Percentiles rank a stretch among this genome's conserved stretches.
phyloP scores from a whole-genome alignment of 768 basidiomycete species.

The Suillus bovinus region DNA sequence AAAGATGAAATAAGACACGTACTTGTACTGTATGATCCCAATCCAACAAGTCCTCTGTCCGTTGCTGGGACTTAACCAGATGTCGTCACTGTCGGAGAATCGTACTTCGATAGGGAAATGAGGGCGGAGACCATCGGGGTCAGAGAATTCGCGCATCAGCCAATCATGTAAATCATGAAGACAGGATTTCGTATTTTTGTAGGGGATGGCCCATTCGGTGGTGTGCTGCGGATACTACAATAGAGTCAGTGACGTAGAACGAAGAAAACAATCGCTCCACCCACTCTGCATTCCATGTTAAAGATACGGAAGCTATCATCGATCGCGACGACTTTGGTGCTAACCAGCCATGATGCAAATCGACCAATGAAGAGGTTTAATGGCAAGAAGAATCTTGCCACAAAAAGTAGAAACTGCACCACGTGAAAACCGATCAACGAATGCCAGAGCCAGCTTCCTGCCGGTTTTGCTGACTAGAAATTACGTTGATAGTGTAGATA shows the following conservation, averaged over 20 bases:
- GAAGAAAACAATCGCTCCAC: constrained; percentile 31
- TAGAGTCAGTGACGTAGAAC: constrained; percentile 13
- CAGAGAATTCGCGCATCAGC: constrained; percentile 63
- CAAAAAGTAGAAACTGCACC: constrained; percentile 80
- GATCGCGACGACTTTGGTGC: constrained; percentile 53
- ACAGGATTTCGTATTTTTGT: constrained; percentile 61
- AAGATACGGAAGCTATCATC: constrained; percentile 85
- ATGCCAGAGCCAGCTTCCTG: constrained; percentile 67
- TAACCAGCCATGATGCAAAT: constrained; percentile 69
- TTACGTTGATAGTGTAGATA: constrained; percentile 12
- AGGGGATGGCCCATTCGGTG: constrained; percentile 93
- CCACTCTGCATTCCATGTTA: constrained; percentile 90
- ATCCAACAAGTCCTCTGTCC: constrained; percentile 87
- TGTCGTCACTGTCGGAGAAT: constrained; percentile 84
- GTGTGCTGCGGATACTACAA: constrained; percentile 87
- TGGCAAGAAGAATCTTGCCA: constrained; percentile 62
- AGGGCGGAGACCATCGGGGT: constrained; percentile 75
- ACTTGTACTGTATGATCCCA: constrained; percentile 98
- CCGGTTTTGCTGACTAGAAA: constrained; percentile 50
- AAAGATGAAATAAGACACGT: constrained; percentile 29
- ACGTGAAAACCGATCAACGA: constrained; percentile 76
- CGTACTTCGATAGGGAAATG: constrained; percentile 95
- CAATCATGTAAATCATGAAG: constrained; percentile 71
- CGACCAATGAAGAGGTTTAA: constrained; percentile 66
- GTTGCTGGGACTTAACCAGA: constrained; percentile 91